A percentile compares a stretch with the other conserved stretches of the same genome.
These are phyloP conservation scores for Cornus suecica DNA, from an alignment of 148 eudicot genomes.

Conservation along the genomic window DNA sequence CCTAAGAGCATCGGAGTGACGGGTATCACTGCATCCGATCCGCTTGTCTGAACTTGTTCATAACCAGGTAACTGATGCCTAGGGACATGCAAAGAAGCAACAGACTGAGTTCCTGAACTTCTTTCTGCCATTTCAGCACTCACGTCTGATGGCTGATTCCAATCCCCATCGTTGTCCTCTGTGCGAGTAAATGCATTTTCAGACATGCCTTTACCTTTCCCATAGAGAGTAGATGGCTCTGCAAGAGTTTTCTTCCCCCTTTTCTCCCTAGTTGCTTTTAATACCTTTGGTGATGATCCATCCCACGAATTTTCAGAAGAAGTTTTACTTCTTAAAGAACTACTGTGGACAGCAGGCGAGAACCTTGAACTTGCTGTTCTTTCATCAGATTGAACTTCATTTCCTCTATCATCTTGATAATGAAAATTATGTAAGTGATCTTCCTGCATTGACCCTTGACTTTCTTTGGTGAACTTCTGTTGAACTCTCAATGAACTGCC, in stretches of 20 bases:
- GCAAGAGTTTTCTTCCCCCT: slow-evolving; percentile 46
- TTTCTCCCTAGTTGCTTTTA: slow-evolving; percentile 63
- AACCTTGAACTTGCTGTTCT: slow-evolving; percentile 51
- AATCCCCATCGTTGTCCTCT: slow-evolving; percentile 44
- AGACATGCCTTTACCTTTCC: slow-evolving; percentile 42
- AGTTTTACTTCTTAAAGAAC: slow-evolving; percentile 62
- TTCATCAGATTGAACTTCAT: slow-evolving; percentile 54
- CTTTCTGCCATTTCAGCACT: slow-evolving; percentile 41
- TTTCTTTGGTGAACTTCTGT: slow-evolving; percentile 42
- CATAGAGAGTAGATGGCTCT: slow-evolving; percentile 31
- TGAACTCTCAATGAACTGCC: slow-evolving; percentile 34
- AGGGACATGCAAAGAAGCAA: slow-evolving; percentile 34
- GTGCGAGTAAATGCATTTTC: slow-evolving; percentile 30
- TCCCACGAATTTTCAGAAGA: slow-evolving; percentile 93
- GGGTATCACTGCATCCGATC: slow-evolving; percentile 45
- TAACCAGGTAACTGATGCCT: slow-evolving; percentile 34
- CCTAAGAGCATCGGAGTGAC: slow-evolving; percentile 51
- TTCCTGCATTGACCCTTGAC: slow-evolving; percentile 30
- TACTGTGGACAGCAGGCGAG: slow-evolving; percentile 55
- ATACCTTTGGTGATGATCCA: slow-evolving; percentile 57
- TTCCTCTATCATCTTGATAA: slow-evolving; percentile 37
- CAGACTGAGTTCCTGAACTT: slow-evolving; percentile 31
- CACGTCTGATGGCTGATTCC: slow-evolving; percentile 24
- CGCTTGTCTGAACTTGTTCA: slow-evolving; percentile 57
- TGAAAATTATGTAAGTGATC: slow-evolving; percentile 29